Evolutionary conservation across 164 flowering plant genomes (phyloP), one percentile per base, ranked within the genome.

Genomic region (Nymphaea thermarum): DNA sequence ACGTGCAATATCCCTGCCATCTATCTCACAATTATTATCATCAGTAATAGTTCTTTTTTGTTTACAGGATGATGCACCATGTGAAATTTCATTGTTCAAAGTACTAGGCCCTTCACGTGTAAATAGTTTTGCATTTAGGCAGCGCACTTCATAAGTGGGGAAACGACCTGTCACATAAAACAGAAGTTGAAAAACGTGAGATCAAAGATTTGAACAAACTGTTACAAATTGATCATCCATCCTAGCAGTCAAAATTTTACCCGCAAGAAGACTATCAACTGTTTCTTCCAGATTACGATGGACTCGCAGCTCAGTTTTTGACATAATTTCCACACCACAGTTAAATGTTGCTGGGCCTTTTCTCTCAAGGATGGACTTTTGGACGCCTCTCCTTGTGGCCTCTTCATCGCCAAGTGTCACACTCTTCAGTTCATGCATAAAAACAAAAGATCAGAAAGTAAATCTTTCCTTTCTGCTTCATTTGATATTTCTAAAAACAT

Each of bases 341-440:
- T 41, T 62, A 61, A 93, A 93, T 18, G 94, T 86, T 66, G 98
- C 78, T 43, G 97, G 98, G 25, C 98, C 98, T 84, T 84, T 86
- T 75, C 97, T 85, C 81, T 93, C 97, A 68, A 83, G 76, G 43
- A 89, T 88, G 51, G 96, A 82, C 82, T 93, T 93, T 75, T 89
- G 97, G 55, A 81, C 95, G 63, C 97, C 86, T 76, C 98, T 84
- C 44, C 93, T 75, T 68, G 86, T 89, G 67, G 98, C 98, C 76
- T 91, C 98, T 77, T 93, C 97, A 80, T 93, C 97, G 65, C 98
- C 98, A 60, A 91, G 82, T 5, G 98, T 93, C 59, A 91, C 98
- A 79, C 91, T 91, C 98, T 78, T 69, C 25, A 63, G 65, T 15
- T 68, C 43, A 71, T 71, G 71, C 42, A 73, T 60, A 59, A 66